Evolutionary conservation across 1,139 yeast species (phyloP), one percentile per base, ranked within the genome.

Genomic region (Candida sojae): DNA sequence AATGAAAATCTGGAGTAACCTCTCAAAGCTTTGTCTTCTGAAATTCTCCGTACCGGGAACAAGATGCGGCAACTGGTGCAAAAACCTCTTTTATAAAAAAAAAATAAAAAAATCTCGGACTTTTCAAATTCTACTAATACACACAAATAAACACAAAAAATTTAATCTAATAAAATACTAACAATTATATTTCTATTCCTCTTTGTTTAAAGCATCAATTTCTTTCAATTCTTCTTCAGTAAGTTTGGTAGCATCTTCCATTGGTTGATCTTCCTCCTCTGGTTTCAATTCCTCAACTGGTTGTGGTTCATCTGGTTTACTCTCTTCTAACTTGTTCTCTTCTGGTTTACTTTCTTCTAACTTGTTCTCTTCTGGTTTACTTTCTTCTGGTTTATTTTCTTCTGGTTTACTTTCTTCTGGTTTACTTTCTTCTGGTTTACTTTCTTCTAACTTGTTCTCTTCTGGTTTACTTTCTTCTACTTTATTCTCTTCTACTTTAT

Each of bases 301-400:
- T 37, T 36, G 43, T 26, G 30, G 39, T 25, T 28, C 45, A 34
- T 17, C 46, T 31, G 35, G 29, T 0, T 83, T 69, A 61, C 88
- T 96, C 64, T 87, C 96, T 33, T 48, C 53, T 33, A 43, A 41
- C 23, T 35, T 17, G 26, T 23, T 25, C 2, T 96, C 90, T 53
- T 77, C 84, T 17, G 72, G 71, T 0, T 83, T 69, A 61, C 88
- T 96, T 64, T 87, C 96, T 33, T 48, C 53, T 33, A 43, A 41
- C 23, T 35, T 17, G 26, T 23, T 25, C 7, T 17, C 38, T 6
- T 12, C 35, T 9, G 40, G 32, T 12, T 34, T 37, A 6, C 25
- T 38, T n/a, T 36, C 44, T 6, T 41, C 36, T 12, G 33, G 31
- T 30, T 36, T 45, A 17, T 31, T 39, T 17, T 28, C 45, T 38